These are phyloP conservation scores for Bocquillonia castaneifolia DNA, from an alignment of 441 rosid species.

Conservation along the genomic window DNA sequence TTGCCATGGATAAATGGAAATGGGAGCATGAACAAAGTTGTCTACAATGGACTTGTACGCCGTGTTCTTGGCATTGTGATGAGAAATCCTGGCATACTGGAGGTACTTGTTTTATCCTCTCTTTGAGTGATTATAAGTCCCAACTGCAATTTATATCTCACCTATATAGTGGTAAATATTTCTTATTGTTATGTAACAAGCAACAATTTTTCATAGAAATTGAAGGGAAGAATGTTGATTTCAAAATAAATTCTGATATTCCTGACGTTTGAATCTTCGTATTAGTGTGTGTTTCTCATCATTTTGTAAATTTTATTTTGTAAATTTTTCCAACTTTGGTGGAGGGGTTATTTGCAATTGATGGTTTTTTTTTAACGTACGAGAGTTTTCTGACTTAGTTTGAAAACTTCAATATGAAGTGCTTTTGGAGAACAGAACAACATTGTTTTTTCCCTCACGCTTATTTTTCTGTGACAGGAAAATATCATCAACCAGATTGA, in stretches of 20 bases:
- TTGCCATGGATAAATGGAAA: conserved; percentile 93
- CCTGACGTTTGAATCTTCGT: background rate
- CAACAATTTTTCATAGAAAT: background rate
- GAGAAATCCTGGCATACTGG: conserved; percentile 84
- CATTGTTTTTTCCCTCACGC: background rate
- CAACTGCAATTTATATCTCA: background rate
- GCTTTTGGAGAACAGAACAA: background rate
- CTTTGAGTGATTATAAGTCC: background rate
- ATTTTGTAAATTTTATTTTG: background rate
- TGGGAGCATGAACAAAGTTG: conserved; percentile 60
- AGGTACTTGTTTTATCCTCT: conserved; percentile 46
- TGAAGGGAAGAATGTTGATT: background rate
- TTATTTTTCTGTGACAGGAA: conserved; percentile 41
- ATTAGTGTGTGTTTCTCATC: background rate
- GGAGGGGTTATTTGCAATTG: background rate
- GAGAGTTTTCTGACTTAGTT: background rate
- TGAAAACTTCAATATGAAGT: background rate
- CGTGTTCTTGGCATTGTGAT: conserved; percentile 75
- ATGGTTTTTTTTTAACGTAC: background rate
- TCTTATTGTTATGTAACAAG: background rate
- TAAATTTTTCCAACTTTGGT: background rate
- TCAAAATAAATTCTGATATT: background rate
- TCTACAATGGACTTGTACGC: conserved; percentile 71
- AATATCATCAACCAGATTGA: conserved; percentile 56
- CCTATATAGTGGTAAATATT: background rate